Evolutionary conservation across 2,329 filamentous ascomycete species (phyloP), one percentile per base, ranked within the genome.

Genomic region (Chaetomium olivaceum): DNA sequence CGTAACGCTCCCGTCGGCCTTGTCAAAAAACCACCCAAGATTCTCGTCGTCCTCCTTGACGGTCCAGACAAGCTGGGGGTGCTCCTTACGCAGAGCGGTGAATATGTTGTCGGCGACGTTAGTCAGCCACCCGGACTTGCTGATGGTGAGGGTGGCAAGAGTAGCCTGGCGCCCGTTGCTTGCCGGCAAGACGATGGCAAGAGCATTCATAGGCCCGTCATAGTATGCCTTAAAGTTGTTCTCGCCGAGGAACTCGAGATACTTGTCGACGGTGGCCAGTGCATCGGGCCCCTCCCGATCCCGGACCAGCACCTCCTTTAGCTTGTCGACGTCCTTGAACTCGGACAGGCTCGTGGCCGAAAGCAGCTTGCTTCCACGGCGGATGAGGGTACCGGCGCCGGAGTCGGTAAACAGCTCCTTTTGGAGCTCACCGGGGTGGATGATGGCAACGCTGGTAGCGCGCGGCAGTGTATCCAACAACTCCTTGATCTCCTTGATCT

Each of bases 401-500:
- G 92, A 95, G 79, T 98, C 93, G 19, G 94, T 98, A 79, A 98
- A 97, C 6, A 98, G 82, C 78, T 99, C 95, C 81, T 96, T 97
- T 80, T 98, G 93, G 52, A 99, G 84, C 77, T 96, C 93, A 70
- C 91, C 93, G 2, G 95, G 94, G 79, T 98, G 93, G 72, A 98
- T 99, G 74, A 99, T 98, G 68, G 95, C 95, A 58, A 99, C 94
- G 73, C 92, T 96, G 21, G 94, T 97, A 64, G 91, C 94, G 73
- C 92, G 89, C 60, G 95, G 95, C 21, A 99, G 87, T 58, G 91
- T 89, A 72, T 92, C 91, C 61, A 99, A 82, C 31, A 99, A 85
- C 66, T 96, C 93, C 83, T 97, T 96, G 80, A 96, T 96, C 81
- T 99, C 93, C 80, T 91, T 92, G 78, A 99, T 98, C 88, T 99